phyloP scores from a whole-genome alignment of 495 filamentous ascomycete genomes.

The Aspergillus diversus region DNA sequence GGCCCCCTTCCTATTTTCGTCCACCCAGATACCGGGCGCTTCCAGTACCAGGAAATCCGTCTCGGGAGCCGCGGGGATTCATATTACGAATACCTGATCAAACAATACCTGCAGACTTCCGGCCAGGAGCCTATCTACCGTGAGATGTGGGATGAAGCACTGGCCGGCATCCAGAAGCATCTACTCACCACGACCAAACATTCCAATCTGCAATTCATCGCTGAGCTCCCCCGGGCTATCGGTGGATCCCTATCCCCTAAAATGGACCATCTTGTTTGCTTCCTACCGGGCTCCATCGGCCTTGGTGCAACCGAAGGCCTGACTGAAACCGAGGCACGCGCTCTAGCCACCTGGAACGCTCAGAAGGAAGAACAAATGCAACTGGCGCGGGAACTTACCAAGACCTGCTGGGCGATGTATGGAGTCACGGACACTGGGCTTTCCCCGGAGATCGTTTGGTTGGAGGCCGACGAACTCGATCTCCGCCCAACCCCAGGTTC shows the following conservation, averaged over 20 bases:
- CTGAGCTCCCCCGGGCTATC: slow-evolving; percentile 79
- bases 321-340: slow-evolving; percentile 71
- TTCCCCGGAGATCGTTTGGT: slow-evolving; percentile 89
- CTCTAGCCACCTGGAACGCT: slow-evolving; percentile 68
- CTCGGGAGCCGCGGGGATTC: slow-evolving; percentile 92
- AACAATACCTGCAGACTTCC: slow-evolving; percentile 92
- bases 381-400: slow-evolving; percentile 84
- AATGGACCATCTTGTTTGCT: slow-evolving; percentile 98
- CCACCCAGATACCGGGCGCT: slow-evolving; percentile 73
- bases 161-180: slow-evolving; percentile 85
- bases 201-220: slow-evolving; percentile 80
- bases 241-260: slow-evolving; percentile 68
- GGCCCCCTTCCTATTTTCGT: slow-evolving; percentile 91
- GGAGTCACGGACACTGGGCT: slow-evolving; percentile 81
- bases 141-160: slow-evolving; percentile 88
- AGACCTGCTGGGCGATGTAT: slow-evolving; percentile 98
- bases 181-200: slow-evolving; percentile 83
- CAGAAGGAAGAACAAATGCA: slow-evolving; percentile 83
- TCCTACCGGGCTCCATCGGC: slow-evolving; percentile 96
- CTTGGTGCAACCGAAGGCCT: slow-evolving; percentile 81
- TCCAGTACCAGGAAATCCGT: slow-evolving; percentile 80
- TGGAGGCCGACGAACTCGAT: slow-evolving; percentile 61
- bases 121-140: slow-evolving; percentile 83
- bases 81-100: slow-evolving; percentile 97
- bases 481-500: slow-evolving; percentile 34